These are phyloP conservation scores for Chlamydomonas sp. DNA, from an alignment of 139 green algal species.

Conservation along the genomic window DNA sequence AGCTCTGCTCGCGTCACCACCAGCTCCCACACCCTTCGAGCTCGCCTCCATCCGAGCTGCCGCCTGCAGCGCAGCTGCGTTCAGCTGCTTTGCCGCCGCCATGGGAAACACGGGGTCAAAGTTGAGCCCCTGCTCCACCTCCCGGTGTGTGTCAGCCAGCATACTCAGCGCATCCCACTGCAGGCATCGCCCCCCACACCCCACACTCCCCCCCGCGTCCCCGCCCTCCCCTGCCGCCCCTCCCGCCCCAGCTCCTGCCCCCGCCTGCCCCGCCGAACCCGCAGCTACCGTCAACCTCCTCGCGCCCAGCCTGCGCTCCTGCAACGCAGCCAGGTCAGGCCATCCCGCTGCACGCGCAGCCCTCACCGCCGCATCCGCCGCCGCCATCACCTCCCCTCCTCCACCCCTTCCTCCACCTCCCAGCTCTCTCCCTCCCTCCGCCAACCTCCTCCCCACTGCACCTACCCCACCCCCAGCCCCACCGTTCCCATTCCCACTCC, in stretches of 20 bases:
- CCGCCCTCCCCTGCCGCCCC: neutral
- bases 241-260: neutral
- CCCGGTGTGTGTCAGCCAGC: neutral
- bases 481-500: neutral
- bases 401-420: neutral
- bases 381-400: neutral
- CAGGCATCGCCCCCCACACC: constrained; percentile 1
- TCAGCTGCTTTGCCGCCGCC: neutral
- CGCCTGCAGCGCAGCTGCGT: neutral
- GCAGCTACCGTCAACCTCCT: too few relatives aligned
- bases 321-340: neutral
- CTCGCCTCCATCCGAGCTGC: neutral
- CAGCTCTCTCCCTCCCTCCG: neutral
- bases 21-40: neutral
- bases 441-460: neutral
- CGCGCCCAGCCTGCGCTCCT: neutral
- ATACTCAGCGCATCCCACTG: constrained; percentile 3
- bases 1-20: neutral
- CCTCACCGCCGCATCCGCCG: too few relatives aligned
- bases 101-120: constrained; percentile 27
- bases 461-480: neutral
- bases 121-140: constrained; percentile 25
- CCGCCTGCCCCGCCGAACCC: neutral
- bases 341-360: neutral
- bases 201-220: neutral